Conservation (phyloP, 2,329 filamentous ascomycete species). For the Aspergillus sp. region DNA sequence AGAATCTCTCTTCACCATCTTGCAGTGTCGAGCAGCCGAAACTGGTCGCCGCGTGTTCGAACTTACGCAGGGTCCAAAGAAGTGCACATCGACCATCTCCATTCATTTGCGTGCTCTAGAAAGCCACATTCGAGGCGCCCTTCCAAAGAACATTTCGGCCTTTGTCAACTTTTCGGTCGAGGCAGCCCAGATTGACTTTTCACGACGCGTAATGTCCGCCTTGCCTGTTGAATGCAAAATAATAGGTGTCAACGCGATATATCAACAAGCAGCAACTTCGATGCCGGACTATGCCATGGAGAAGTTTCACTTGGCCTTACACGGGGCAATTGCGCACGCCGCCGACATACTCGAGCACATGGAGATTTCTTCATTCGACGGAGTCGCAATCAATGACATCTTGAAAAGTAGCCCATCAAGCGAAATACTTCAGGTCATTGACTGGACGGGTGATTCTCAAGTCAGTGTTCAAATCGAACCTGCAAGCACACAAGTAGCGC, state of each 20-base stretch:
- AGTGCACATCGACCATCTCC: not conserved
- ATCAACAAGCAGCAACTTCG: not conserved
- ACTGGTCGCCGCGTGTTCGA: not conserved
- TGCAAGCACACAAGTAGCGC: not conserved
- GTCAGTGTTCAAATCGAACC: not conserved
- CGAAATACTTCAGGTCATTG: not conserved
- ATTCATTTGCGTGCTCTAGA: not conserved
- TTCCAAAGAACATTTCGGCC: not conserved
- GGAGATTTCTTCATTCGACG: not conserved
- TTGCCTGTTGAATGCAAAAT: not conserved
- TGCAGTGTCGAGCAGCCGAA: not conserved
- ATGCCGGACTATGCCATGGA: not conserved
- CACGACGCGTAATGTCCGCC: not conserved
- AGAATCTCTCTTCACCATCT: not conserved
- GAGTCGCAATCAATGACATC: not conserved
- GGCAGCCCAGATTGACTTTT: not conserved
- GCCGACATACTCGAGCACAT: not conserved
- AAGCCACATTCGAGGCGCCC: not conserved
- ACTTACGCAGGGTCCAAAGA: not conserved
- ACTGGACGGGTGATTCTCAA: not conserved
- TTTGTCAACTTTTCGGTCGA: not conserved
- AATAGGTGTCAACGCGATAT: not conserved
- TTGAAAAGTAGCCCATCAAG: not conserved
- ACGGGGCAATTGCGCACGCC: not conserved
- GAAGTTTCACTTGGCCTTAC: not conserved